Conservation (phyloP, 2,329 filamentous ascomycete species). For the Ceratocystis colombiana region DNA sequence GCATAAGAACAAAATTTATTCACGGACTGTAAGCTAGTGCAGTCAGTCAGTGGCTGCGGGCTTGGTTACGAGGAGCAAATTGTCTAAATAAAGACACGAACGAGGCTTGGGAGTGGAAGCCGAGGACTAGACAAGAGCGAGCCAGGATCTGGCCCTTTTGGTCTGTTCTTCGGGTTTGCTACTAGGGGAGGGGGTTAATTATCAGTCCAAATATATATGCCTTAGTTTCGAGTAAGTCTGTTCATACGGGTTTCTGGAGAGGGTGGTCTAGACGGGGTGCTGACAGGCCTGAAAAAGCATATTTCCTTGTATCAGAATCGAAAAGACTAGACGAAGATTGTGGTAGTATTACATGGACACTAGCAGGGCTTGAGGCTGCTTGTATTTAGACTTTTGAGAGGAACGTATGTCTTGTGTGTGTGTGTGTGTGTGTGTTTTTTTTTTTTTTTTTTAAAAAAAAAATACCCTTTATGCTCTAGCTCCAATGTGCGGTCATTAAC, state of each 20-base stretch:
- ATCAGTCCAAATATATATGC: too few species aligned
- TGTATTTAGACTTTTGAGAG: not conserved
- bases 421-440: not conserved
- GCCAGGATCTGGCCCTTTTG: not conserved
- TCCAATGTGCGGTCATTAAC: not conserved
- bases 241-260: too few species aligned
- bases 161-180: too few species aligned
- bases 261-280: too few species aligned
- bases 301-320: not conserved
- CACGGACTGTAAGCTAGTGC: not conserved
- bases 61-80: not conserved
- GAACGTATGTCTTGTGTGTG: not conserved
- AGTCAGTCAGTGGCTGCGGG: not conserved
- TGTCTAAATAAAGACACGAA: conserved; percentile 15
- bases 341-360: not conserved
- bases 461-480: not conserved
- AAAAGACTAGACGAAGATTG: not conserved
- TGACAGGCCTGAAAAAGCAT: conserved; percentile 3
- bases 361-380: not conserved
- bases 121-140: conserved; percentile 31
- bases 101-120: conserved; percentile 41
- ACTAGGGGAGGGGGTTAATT: too few species aligned
- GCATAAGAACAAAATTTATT: not conserved
- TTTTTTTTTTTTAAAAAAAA: not conserved
- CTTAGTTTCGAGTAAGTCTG: too few species aligned